Percentiles rank a stretch among this genome's conserved stretches.
Conservation (phyloP, 1,139 yeast species). For the Hanseniaspora uvarum region DNA sequence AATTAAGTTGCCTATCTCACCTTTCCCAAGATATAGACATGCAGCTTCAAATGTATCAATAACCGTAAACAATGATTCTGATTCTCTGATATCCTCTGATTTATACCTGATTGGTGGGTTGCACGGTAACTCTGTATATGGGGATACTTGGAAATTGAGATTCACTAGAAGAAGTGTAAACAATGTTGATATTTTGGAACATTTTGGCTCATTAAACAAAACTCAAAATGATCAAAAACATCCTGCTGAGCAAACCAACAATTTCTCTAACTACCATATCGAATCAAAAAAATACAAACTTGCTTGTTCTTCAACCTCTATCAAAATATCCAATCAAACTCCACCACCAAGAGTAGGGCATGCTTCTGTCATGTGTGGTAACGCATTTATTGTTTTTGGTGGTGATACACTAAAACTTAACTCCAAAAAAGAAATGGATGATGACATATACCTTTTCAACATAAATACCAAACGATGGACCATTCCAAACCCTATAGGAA, state of each 20-base stretch:
- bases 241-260: neutral
- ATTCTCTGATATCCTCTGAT: constrained; percentile 48
- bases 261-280: neutral
- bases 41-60: constrained; percentile 64
- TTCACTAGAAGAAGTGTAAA: constrained; percentile 32
- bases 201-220: neutral
- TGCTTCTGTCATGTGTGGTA: constrained; percentile 83
- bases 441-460: constrained; percentile 77
- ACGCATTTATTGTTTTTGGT: constrained; percentile 89
- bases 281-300: constrained; percentile 23
- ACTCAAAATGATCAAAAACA: neutral
- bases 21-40: constrained; percentile 91
- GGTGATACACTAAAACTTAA: constrained; percentile 91
- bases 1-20: constrained; percentile 60
- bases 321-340: constrained; percentile 58
- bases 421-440: constrained; percentile 69
- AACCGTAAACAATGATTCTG: constrained; percentile 9
- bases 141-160: constrained; percentile 81
- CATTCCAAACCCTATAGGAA: constrained; percentile 69
- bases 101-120: constrained; percentile 90
- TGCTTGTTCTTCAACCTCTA: constrained; percentile 45
- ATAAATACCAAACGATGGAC: constrained; percentile 87
- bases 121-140: constrained; percentile 83
- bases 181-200: constrained; percentile 32
- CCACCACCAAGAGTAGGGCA: constrained; percentile 98